Conservation (phyloP, 345 rosid genomes). For the Salix exigua region DNA sequence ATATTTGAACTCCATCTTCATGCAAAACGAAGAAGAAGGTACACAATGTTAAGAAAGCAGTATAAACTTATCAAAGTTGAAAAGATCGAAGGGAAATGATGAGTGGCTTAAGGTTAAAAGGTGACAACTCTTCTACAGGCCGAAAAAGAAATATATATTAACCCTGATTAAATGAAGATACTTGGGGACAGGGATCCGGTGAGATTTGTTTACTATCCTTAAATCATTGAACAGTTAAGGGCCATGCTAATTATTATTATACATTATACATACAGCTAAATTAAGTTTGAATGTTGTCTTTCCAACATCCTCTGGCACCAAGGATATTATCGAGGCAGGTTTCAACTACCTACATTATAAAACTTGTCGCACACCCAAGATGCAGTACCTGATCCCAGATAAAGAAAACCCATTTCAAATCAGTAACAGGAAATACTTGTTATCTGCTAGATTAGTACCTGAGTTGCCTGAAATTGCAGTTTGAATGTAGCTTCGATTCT, state of each 20-base stretch:
- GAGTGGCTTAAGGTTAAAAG: neutral
- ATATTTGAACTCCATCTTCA: slow-evolving; percentile 38
- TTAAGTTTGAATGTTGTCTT: slow-evolving; percentile 28
- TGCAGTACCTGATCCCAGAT: neutral
- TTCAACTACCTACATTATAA: slow-evolving; percentile 25
- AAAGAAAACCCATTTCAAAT: slow-evolving; percentile 1
- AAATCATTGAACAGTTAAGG: neutral
- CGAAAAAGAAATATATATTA: neutral
- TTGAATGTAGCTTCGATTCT: slow-evolving; percentile 71
- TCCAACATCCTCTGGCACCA: slow-evolving; percentile 32
- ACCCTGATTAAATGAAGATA: no score
- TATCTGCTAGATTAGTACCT: slow-evolving; percentile 32
- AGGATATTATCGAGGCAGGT: slow-evolving; percentile 39
- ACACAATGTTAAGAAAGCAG: neutral
- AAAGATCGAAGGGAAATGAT: neutral
- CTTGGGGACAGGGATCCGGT: neutral
- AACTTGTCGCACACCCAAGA: neutral
- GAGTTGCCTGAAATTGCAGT: slow-evolving; percentile 47
- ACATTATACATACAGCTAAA: no score
- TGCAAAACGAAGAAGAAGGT: neutral
- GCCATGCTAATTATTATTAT: no score
- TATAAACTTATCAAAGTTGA: neutral
- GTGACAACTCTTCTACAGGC: neutral
- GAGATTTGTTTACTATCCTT: neutral
- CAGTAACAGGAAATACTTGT: neutral